phyloP scores from a whole-genome alignment of 768 basidiomycete genomes.

The Termitomyces sp. region DNA sequence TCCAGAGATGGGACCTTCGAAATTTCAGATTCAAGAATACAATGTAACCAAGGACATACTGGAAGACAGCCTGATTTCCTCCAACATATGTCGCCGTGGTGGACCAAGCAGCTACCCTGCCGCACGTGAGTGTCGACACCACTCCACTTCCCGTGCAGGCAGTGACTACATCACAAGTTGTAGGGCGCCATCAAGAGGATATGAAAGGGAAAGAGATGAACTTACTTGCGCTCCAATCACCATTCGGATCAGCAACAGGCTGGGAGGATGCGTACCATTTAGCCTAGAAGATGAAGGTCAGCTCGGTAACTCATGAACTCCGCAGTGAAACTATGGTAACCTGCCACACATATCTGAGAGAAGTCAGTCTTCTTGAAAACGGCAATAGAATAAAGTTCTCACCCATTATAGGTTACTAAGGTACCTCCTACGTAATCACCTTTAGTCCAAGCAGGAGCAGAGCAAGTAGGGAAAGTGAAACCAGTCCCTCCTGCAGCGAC shows the following conservation, averaged over 20 bases:
- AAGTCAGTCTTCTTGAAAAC: constrained; percentile 1
- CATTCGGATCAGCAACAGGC: constrained; percentile 42
- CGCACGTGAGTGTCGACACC: constrained; percentile 29
- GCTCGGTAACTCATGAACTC: not conserved
- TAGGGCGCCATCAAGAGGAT: not conserved
- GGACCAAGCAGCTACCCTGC: constrained; percentile 48
- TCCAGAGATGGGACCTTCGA: constrained; percentile 33
- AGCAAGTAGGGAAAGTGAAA: constrained; percentile 59
- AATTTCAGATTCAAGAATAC: constrained; percentile 1
- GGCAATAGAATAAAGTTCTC: constrained; percentile 12
- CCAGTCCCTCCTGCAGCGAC: constrained; percentile 60
- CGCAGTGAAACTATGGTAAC: constrained; percentile 19
- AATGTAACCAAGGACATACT: constrained; percentile 24
- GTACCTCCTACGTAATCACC: constrained; percentile 49
- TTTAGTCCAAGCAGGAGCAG: constrained; percentile 46
- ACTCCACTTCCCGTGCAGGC: constrained; percentile 37
- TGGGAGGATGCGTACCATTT: constrained; percentile 51
- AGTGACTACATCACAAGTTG: constrained; percentile 34
- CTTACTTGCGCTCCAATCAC: constrained; percentile 65
- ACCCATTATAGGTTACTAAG: constrained; percentile 53
- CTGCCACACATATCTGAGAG: constrained; percentile 57
- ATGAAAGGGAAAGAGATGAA: not conserved
- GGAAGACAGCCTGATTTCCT: constrained; percentile 45
- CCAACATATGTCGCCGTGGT: constrained; percentile 42
- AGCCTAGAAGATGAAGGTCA: constrained; percentile 32